Conservation (phyloP, 495 filamentous ascomycete genomes). For the Pseudotulostoma volvatum region DNA sequence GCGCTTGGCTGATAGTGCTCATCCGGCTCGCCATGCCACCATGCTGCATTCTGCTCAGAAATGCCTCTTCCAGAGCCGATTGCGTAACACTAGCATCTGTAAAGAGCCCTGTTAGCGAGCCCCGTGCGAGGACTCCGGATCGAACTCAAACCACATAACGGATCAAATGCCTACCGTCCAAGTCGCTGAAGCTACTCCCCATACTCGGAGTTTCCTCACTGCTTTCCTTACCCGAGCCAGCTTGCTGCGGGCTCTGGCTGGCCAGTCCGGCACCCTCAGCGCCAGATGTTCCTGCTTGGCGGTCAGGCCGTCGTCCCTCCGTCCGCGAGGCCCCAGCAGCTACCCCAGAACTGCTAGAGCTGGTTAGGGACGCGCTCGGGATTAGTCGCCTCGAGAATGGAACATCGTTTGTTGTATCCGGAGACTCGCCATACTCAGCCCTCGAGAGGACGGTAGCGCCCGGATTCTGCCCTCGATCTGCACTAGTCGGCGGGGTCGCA, state of each 20-base stretch:
- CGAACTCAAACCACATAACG: no score
- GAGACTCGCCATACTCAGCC: no score
- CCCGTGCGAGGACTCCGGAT: no score
- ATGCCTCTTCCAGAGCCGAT: conserved; percentile 83
- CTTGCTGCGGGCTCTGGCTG: conserved; percentile 38
- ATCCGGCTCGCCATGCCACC: conserved; percentile 72
- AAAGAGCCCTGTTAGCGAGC: no score
- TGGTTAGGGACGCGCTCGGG: conserved; percentile 43
- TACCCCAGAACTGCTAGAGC: conserved; percentile 36
- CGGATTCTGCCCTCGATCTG: conserved; percentile 31
- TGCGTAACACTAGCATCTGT: conserved; percentile 86
- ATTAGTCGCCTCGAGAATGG: conserved; percentile 20
- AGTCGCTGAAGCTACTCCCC: conserved; percentile 93
- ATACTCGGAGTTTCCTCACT: conserved; percentile 90
- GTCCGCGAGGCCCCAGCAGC: conserved; percentile 10
- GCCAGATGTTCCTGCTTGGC: conserved; percentile 21
- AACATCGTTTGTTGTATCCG: no score
- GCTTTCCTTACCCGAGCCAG: conserved; percentile 41
- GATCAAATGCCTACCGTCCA: conserved; percentile 54
- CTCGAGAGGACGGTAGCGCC: no score
- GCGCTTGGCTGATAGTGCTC: conserved; percentile 61
- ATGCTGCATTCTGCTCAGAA: conserved; percentile 81
- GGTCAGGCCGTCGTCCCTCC: conserved; percentile 9
- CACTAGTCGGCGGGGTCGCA: conserved; percentile 10
- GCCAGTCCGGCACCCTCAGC: conserved; percentile 42